Evolutionary conservation across 208 protist species (phyloP), one percentile per base, ranked within the genome.

Genomic region (Novymonas esmeraldas): DNA sequence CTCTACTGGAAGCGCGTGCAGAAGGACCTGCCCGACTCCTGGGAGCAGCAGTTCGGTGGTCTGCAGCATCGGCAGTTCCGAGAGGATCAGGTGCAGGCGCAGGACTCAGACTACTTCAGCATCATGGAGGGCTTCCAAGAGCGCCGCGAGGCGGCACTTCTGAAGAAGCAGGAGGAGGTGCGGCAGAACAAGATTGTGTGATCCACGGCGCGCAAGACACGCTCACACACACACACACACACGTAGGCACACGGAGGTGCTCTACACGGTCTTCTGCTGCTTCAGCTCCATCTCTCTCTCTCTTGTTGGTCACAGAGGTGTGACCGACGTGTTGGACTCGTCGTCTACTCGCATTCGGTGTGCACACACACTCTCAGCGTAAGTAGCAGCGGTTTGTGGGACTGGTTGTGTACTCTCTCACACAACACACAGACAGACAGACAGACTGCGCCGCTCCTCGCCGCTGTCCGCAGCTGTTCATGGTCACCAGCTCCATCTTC

Each of bases 81-180:
- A 20, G 85, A 94, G 73, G 89, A 92, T 38, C 58, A 80, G 20
- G 28, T 87, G 29, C 64, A 64, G 3, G 85, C 87, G 70, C 75
- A 81, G 29, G 77, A 88, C 5, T 89, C 82, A 28, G 85, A 92
- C 48, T 94, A 94, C 72, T 90, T 92, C 75, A 81, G 71, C 56
- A 92, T 94, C 66, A 94, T 94, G 46, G 78, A 88, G 55, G 87
- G 70, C 39, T 92, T 94, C 48, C 79, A 92, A 63, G 81, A 90
- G 55, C 70, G 89, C 13, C 79, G 89, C 2, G 84, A 89, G 49
- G 79, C 77, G 56, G 82, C 85, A 18, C 61, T 94, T 39, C 59
- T 81, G 56, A 87, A 83, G 64, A 94, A 92, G 76, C 79, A 75
- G 60, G 70, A 77, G 67, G 78, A 85, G 29, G 70, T 79, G 38